A percentile compares a stretch with the other conserved stretches of the same genome.
Conservation (phyloP, 1,139 yeast species). For the Debaryomycetaceae sp. region DNA sequence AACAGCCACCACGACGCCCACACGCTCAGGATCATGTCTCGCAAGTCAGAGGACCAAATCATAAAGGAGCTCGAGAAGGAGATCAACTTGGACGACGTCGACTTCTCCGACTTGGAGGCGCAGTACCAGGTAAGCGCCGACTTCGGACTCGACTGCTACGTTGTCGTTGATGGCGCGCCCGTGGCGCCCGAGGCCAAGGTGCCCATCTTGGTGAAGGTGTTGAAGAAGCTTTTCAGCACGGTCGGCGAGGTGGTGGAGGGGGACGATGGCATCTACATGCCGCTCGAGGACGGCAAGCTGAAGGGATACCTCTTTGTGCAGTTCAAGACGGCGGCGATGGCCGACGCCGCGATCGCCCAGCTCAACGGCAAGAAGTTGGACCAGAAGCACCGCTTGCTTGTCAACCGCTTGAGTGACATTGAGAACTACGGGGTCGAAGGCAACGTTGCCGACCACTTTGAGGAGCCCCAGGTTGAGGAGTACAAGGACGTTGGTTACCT, state of each 20-base stretch:
- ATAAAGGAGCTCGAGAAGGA: slow-evolving; percentile 45
- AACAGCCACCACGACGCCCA: background rate
- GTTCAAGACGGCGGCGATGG: slow-evolving; percentile 63
- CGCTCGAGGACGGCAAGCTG: slow-evolving; percentile 73
- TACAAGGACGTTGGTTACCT: slow-evolving; percentile 77
- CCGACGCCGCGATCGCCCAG: slow-evolving; percentile 73
- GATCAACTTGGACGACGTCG: slow-evolving; percentile 56
- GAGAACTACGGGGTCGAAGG: slow-evolving; percentile 77
- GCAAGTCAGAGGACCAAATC: slow-evolving; percentile 20
- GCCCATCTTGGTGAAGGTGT: slow-evolving; percentile 78
- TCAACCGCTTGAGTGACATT: slow-evolving; percentile 80
- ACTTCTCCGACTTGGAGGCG: slow-evolving; percentile 83
- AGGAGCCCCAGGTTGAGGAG: slow-evolving; percentile 67
- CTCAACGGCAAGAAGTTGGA: slow-evolving; percentile 89
- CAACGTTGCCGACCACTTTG: slow-evolving; percentile 57
- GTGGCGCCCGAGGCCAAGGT: slow-evolving; percentile 88
- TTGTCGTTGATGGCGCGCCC: slow-evolving; percentile 95
- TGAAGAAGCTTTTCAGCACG: slow-evolving; percentile 70
- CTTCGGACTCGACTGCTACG: slow-evolving; percentile 68
- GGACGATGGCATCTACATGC: slow-evolving; percentile 72
- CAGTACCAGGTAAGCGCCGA: slow-evolving; percentile 61
- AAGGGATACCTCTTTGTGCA: slow-evolving; percentile 89
- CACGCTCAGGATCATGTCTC: slow-evolving; percentile 4
- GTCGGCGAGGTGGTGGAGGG: slow-evolving; percentile 67
- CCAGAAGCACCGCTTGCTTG: slow-evolving; percentile 83